Evolutionary conservation across 129 eudicot species (phyloP), one percentile per base, ranked within the genome.

Genomic region (Flaveria ramosissima): DNA sequence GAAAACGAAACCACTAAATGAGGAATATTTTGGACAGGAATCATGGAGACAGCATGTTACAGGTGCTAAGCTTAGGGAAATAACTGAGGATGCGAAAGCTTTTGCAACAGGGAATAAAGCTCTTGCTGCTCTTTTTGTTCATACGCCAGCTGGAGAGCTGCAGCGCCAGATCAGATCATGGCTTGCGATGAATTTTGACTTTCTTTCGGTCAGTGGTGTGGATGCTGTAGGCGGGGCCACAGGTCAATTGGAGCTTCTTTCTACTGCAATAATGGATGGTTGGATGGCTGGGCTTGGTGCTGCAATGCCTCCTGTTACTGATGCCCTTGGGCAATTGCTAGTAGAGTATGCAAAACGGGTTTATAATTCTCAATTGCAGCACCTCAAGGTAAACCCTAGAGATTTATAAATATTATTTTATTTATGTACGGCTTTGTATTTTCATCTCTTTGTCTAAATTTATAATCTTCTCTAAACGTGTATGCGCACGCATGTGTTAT

Each of bases 261-360:
- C 98, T n/a, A 94, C 98, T 67, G 98, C 98, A 71, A 94, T 94
- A 69, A 94, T 92, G 96, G 98, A 94, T 65, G 98, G 98, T 62
- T 94, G 98, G 98, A 94, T 94, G 98, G 98, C 98, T 71, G 98
- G 98, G 15, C 98, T 94, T 72, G 98, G 98, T 77, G 93, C 95
- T 76, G 98, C 98, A 9, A 72, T 78, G 47, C 97, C 97, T 81
- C 98, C 97, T 13, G 41, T 67, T 72, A 94, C 98, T 30, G 98
- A 94, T 86, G 98, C 98, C 21, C 98, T 94, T 77, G 98, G 98
- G 30, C 98, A 89, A 77, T 93, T 94, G 45, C 83, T 94, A 60
- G 90, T 88, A 10, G 97, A 94, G 85, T 94, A 94, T 81, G 92
- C 97, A 64, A 94, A 86, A 61, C 86, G 97, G 36, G 97, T 94